Conservation (phyloP, 805 yeast species). For the Blastobotrys chiropterorum region DNA sequence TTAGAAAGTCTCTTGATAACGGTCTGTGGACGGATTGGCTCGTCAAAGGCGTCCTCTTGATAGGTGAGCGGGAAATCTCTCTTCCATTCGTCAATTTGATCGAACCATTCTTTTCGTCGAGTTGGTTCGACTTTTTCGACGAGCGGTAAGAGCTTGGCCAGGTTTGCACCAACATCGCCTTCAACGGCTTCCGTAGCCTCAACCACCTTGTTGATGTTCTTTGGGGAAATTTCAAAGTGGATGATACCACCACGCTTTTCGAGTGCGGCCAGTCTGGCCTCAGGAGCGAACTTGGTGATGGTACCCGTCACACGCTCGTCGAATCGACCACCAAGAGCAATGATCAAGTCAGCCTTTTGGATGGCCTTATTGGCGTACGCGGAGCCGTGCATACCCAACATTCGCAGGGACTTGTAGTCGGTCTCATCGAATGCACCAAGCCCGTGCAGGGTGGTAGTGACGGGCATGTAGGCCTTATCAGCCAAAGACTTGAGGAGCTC, state of each 20-base stretch:
- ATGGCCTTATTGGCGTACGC: constrained; percentile 93
- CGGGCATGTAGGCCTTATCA: constrained; percentile 89
- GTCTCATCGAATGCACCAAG: constrained; percentile 92
- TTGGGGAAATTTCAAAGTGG: constrained; percentile 93
- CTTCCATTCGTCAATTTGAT: constrained; percentile 73
- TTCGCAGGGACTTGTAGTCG: constrained; percentile 84
- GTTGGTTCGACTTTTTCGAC: constrained; percentile 46
- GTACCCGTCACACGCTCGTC: constrained; percentile 97
- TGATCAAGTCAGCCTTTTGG: constrained; percentile 86
- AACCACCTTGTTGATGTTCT: constrained; percentile 96
- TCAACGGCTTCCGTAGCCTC: constrained; percentile 91
- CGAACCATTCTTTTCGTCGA: constrained; percentile 76
- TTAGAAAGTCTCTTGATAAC: constrained; percentile 71
- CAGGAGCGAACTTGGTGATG: constrained; percentile 86
- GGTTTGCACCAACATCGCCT: constrained; percentile 85
- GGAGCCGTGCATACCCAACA: constrained; percentile 98
- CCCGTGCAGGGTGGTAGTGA: constrained; percentile 91
- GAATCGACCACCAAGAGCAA: constrained; percentile 95
- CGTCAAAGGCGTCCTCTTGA: constrained; percentile 52
- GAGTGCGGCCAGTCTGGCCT: constrained; percentile 79
- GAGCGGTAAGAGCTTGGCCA: constrained; percentile 65
- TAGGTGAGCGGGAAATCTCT: constrained; percentile 79
- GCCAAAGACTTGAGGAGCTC: constrained; percentile 70
- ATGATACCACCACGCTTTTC: constrained; percentile 92
- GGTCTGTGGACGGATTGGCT: constrained; percentile 83